Evolutionary conservation across 75 land plant genomes (phyloP).

Genomic region (Pseudotsuga menziesii): DNA sequence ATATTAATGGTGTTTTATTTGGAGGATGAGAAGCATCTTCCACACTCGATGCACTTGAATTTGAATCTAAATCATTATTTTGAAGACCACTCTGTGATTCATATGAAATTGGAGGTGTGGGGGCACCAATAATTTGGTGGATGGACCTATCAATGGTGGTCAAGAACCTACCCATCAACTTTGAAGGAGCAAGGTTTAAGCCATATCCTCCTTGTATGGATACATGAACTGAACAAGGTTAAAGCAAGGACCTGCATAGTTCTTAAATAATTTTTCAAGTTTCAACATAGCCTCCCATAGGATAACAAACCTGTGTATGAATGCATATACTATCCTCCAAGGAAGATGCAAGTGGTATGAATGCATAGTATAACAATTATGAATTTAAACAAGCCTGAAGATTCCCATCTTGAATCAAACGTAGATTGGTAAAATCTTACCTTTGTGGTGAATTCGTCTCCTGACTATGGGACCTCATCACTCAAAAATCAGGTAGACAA

Average conservation of each 20-base stretch:
- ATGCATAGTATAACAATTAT: too few relatives aligned
- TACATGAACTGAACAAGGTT: not conserved
- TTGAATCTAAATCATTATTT: constrained; percentile 20
- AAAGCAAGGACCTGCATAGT: not conserved
- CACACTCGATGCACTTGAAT: constrained; percentile 25
- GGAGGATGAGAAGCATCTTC: constrained; percentile 39
- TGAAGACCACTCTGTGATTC: constrained; percentile 22
- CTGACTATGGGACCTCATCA: constrained; percentile 6
- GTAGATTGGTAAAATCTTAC: not conserved
- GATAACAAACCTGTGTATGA: constrained; percentile 74
- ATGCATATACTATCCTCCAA: constrained; percentile 83
- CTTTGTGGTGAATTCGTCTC: constrained; percentile 7
- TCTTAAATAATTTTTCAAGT: not conserved
- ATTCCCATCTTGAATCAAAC: not conserved
- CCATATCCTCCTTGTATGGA: constrained; percentile 71
- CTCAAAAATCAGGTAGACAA: not conserved
- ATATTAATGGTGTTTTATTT: constrained; percentile 50
- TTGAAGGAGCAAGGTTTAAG: constrained; percentile 66
- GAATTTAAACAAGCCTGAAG: not conserved
- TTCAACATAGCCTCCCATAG: not conserved
- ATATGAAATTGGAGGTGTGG: constrained; percentile 52
- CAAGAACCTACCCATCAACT: constrained; percentile 67
- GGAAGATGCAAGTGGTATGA: too few relatives aligned
- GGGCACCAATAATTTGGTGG: constrained; percentile 74
- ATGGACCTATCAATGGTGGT: constrained; percentile 77